phyloP scores from a whole-genome alignment of 306 rosid genomes.

The Phaseolus lunatus region DNA sequence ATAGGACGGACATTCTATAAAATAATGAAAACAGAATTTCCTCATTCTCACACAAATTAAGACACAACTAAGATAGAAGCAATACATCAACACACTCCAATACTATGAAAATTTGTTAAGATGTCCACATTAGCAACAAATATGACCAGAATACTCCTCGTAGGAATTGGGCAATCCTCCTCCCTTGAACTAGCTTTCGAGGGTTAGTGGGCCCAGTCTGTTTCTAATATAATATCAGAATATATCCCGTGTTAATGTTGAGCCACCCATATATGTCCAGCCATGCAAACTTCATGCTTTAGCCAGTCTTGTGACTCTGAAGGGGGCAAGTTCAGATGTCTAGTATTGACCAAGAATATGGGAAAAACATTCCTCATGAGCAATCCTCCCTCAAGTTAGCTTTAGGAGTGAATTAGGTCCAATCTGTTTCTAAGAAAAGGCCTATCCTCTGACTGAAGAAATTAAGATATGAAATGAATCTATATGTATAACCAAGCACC shows the following conservation, averaged over 20 bases:
- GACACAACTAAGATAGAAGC: background rate
- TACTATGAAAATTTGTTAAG: background rate
- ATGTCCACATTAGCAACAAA: background rate
- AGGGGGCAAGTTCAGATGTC: background rate
- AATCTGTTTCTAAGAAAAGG: background rate
- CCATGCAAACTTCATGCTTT: background rate
- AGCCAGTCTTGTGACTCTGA: background rate
- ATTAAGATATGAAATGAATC: background rate
- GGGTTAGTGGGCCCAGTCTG: background rate
- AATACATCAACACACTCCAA: background rate
- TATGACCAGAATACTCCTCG: background rate
- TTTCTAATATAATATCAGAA: conserved; percentile 1
- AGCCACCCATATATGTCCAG: background rate
- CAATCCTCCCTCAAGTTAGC: background rate
- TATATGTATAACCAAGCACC: background rate
- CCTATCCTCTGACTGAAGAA: background rate
- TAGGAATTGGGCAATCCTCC: background rate
- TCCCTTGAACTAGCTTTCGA: background rate
- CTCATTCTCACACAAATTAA: background rate
- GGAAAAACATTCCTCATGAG: background rate
- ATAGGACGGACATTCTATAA: background rate
- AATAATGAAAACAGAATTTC: background rate
- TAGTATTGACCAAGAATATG: background rate
- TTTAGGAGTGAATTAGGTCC: background rate
- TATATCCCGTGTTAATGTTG: background rate